Evolutionary conservation across 768 basidiomycete genomes (phyloP).

Genomic region (Suillus lakei): DNA sequence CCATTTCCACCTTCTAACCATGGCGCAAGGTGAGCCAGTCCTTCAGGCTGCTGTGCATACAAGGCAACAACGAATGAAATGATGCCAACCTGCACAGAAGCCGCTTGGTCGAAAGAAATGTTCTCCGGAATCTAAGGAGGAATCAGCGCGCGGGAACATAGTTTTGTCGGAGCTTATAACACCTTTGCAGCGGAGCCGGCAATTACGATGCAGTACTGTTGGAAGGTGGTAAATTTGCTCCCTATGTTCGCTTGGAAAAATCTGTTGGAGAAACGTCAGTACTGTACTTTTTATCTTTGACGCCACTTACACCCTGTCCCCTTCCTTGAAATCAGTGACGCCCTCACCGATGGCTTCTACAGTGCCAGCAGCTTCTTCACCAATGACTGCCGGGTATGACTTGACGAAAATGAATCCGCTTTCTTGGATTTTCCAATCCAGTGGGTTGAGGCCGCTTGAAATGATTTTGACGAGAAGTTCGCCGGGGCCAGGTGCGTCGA

Average conservation of each 20-base stretch:
- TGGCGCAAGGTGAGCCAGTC: constrained; percentile 35
- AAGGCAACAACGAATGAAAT: constrained; percentile 38
- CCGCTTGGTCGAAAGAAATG: constrained; percentile 42
- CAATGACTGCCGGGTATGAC: constrained; percentile 43
- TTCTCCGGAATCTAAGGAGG: constrained; percentile 39
- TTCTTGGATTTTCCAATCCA: constrained; percentile 40
- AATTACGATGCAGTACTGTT: constrained; percentile 30
- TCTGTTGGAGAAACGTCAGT: not conserved
- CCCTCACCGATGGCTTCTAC: constrained; percentile 45
- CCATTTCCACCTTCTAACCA: constrained; percentile 38
- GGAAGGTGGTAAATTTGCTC: constrained; percentile 24
- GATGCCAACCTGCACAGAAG: constrained; percentile 40
- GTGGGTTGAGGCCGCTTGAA: constrained; percentile 48
- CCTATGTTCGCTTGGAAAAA: constrained; percentile 16
- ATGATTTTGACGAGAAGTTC: constrained; percentile 48
- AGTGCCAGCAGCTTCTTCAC: constrained; percentile 44
- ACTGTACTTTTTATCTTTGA: not conserved
- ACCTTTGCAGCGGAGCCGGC: constrained; percentile 29
- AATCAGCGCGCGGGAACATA: not conserved
- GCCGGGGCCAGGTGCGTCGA: constrained; percentile 43
- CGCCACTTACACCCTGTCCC: constrained; percentile 40
- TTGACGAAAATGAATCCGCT: constrained; percentile 24
- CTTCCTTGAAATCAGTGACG: constrained; percentile 42
- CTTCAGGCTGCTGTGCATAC: constrained; percentile 31
- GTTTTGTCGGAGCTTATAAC: not conserved